Base-by-base conservation (phyloP, 106 monocot genomes). In the Dactylorhiza incarnata region DNA sequence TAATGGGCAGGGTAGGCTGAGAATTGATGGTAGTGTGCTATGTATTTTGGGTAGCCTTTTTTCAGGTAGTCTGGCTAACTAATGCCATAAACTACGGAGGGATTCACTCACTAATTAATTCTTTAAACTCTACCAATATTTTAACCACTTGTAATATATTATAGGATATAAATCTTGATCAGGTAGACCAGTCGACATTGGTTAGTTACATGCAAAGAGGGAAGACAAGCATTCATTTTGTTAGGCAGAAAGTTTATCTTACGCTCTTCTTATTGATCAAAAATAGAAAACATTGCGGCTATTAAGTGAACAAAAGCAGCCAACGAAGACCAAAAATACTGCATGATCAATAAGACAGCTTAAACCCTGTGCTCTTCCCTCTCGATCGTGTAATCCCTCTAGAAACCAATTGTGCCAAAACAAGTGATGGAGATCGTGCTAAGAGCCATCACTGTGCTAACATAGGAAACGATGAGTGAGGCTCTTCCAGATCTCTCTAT, bases 361-460 rank as follows among this genome's bases (percentile, higher is more conserved):
- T 91, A 83, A 95, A 91, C 9, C 94, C 91, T 89, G 89, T 87
- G 79, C 78, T 82, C 17, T 87, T 46, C 0, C 91, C 89, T 16
- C 67, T n/a, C n/a, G n/a, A n/a, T 79, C 8, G 14, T 69, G 78
- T 85, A 85, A 19, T 89, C 78, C 58, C 72, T 79, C 89, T 89
- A 95, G 75, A 91, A 89, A 73, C 82, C 89, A 13, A 91, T 49
- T 3, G 89, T 82, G 9, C 94, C 94, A 48, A 84, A 89, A 61
- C 83, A 82, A 26, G 89, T 78, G 17, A 89, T 84, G 0, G 85
- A 84, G 10, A 87, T 72, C 9, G 82, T 84, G 82, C 94, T 91
- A 37, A 91, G 48, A 0, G 82, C 87, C 94, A 95, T 85, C 58
- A 91, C 87, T 4, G 55, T 84, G 45, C 82, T 62, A 22, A 95